These are phyloP conservation scores for Choanephora cucurbitarum DNA, from an alignment of 371 early-diverging fungal genomes.

Conservation along the genomic window DNA sequence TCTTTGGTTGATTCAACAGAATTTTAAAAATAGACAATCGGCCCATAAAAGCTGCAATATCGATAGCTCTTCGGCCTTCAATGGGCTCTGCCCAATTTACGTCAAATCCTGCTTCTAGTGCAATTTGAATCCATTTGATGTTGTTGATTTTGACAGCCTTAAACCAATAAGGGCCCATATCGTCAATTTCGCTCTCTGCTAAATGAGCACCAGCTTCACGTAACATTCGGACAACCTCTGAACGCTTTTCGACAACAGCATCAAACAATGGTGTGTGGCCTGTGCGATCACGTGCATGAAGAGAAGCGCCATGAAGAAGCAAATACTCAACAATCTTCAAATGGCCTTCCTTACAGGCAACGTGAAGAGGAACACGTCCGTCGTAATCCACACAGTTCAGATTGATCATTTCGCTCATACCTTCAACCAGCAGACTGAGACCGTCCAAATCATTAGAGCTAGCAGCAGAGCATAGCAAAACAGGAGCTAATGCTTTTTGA, in stretches of 20 bases:
- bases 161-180: slow-evolving; percentile 55
- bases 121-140: slow-evolving; percentile 35
- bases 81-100: slow-evolving; percentile 49
- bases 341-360: slow-evolving; percentile 85
- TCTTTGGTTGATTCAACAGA: slow-evolving; percentile 27
- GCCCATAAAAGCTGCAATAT: slow-evolving; percentile 42
- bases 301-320: slow-evolving; percentile 83
- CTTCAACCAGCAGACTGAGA: slow-evolving; percentile 64
- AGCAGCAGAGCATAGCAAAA: slow-evolving; percentile 88
- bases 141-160: slow-evolving; percentile 42
- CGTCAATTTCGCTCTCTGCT: slow-evolving; percentile 74
- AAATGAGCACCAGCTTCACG: slow-evolving; percentile 89
- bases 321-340: slow-evolving; percentile 71
- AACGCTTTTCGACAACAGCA: slow-evolving; percentile 65
- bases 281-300: slow-evolving; percentile 88
- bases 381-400: slow-evolving; percentile 87
- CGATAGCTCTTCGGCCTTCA: slow-evolving; percentile 41
- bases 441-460: slow-evolving; percentile 84
- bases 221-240: slow-evolving; percentile 68
- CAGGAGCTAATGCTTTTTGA: slow-evolving; percentile 79
- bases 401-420: slow-evolving; percentile 55
- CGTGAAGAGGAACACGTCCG: slow-evolving; percentile 83
- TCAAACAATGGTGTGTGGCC: slow-evolving; percentile 92
- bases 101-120: slow-evolving; percentile 43
- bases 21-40: slow-evolving; percentile 37